Percentiles rank a stretch among this genome's conserved stretches.
phyloP scores from a whole-genome alignment of 148 eudicot genomes.

The Hydrangea macrophylla region DNA sequence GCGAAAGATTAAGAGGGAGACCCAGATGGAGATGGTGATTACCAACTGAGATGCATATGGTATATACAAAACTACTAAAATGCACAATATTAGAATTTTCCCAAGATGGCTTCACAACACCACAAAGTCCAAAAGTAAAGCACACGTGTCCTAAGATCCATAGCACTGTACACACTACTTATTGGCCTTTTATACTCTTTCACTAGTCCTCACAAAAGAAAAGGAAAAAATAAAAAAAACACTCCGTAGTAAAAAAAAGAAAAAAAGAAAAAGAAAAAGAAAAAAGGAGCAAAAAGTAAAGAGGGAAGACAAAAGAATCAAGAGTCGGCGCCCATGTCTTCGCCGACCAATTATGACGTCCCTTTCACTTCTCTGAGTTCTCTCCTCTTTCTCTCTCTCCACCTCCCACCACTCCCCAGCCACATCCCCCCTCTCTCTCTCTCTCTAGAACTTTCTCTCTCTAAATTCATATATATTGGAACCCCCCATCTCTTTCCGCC shows the following conservation, averaged over 20 bases:
- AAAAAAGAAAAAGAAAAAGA: neutral
- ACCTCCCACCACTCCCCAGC: neutral
- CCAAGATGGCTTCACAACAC: no score
- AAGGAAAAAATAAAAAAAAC: neutral
- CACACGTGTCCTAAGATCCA: neutral
- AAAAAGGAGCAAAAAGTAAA: conserved; percentile 6
- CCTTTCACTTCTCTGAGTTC: no score
- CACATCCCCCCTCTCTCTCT: neutral
- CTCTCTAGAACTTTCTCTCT: conserved; percentile 11
- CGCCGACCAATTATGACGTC: conserved; percentile 52
- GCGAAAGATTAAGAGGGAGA: no score
- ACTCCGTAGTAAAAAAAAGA: no score
- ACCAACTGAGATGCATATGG: no score
- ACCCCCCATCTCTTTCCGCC: conserved; percentile 2
- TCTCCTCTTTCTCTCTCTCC: conserved; percentile 5
- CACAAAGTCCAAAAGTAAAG: no score
- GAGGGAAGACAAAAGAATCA: conserved; percentile 21
- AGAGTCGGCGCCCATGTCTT: conserved; percentile 56
- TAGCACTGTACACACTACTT: neutral
- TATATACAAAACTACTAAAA: no score
- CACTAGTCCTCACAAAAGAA: no score
- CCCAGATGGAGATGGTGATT: no score
- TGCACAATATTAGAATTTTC: no score
- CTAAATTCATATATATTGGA: neutral
- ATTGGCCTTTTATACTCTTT: neutral